Conservation (phyloP, 495 filamentous ascomycete species). For the Penicillium robsamsonii region DNA sequence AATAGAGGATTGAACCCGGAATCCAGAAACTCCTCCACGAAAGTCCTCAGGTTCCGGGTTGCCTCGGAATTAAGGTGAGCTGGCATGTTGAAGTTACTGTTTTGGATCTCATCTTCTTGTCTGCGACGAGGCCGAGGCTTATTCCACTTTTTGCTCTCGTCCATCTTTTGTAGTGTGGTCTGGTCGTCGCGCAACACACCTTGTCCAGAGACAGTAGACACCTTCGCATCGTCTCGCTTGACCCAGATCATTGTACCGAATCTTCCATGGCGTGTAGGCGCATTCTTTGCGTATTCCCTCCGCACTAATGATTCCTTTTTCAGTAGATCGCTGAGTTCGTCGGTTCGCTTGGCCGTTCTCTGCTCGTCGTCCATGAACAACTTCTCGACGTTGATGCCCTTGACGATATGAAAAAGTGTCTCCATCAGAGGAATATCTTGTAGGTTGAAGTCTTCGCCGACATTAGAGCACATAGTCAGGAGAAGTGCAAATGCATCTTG, state of each 20-base stretch:
- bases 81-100: constrained; percentile 71
- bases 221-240: constrained; percentile 74
- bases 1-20: constrained; percentile 96
- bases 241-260: constrained; percentile 99
- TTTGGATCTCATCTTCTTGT: constrained; percentile 60
- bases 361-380: constrained; percentile 80
- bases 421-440: constrained; percentile 87
- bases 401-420: constrained; percentile 85
- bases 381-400: constrained; percentile 81
- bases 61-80: constrained; percentile 65
- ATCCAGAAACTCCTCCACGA: constrained; percentile 93
- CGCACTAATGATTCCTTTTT: constrained; percentile 78
- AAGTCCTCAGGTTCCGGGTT: constrained; percentile 67
- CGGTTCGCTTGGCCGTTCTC: constrained; percentile 58
- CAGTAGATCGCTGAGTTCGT: constrained; percentile 73
- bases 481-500: constrained; percentile 88
- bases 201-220: constrained; percentile 86
- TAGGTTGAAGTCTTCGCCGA: constrained; percentile 85
- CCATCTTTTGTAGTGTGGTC: constrained; percentile 78
- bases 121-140: constrained; percentile 64
- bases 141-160: constrained; percentile 85
- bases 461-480: constrained; percentile 81
- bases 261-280: constrained; percentile 84
- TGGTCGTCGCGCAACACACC: constrained; percentile 73
- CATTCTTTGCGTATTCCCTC: constrained; percentile 71